Percentiles rank a stretch among this genome's conserved stretches.
Conservation (phyloP, 495 filamentous ascomycete species). For the Penicillium simplicissimum region DNA sequence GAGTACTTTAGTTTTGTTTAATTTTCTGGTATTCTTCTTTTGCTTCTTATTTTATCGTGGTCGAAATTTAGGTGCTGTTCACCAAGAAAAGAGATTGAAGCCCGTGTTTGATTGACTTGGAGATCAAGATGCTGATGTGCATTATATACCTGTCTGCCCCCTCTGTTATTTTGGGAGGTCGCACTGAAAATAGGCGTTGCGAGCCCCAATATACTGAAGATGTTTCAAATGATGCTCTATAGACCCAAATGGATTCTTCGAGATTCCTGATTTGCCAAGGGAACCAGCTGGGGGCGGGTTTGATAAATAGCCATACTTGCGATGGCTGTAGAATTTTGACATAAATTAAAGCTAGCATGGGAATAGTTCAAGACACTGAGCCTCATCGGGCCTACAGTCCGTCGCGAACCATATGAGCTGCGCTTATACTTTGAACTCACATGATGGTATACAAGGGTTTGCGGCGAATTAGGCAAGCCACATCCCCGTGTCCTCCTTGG, state of each 20-base stretch:
- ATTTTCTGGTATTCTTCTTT: no score
- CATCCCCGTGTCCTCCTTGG: background rate
- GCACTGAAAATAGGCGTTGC: background rate
- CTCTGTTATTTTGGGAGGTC: background rate
- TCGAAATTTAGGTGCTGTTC: background rate
- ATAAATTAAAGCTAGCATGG: background rate
- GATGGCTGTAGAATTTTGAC: background rate
- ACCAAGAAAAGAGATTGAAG: background rate
- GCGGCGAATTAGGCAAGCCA: slow-evolving; percentile 2
- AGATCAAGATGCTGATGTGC: background rate
- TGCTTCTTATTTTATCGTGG: background rate
- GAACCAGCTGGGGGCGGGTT: background rate
- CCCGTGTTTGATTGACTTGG: background rate
- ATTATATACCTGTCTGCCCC: background rate
- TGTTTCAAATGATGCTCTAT: background rate
- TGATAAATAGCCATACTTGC: background rate
- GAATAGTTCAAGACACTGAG: background rate
- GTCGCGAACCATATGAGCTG: background rate
- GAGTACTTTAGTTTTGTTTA: no score
- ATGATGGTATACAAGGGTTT: background rate
- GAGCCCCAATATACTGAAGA: background rate
- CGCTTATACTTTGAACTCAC: background rate
- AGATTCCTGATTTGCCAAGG: background rate
- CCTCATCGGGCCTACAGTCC: background rate
- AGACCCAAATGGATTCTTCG: background rate